Conservation (phyloP, 129 eudicot genomes). For the Deinandra increscens region DNA sequence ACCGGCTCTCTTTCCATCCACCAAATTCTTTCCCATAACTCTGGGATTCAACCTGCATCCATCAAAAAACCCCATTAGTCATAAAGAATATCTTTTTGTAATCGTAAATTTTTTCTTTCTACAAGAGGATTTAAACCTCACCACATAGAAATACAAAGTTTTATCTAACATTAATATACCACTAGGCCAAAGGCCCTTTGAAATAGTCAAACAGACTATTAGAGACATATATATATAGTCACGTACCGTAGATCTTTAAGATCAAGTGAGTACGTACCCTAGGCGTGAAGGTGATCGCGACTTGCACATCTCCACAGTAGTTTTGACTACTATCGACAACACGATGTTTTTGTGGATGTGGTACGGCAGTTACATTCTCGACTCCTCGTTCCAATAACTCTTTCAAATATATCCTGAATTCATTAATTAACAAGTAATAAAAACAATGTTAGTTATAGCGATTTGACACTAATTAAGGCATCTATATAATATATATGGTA, state of each 20-base stretch:
- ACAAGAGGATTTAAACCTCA: too few species aligned
- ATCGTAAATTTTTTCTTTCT: too few species aligned
- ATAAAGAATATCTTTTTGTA: too few species aligned
- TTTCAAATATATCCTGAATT: slow-evolving; percentile 58
- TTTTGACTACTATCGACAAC: slow-evolving; percentile 39
- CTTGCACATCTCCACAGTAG: slow-evolving; percentile 65
- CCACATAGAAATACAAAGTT: too few species aligned
- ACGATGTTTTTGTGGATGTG: slow-evolving; percentile 51
- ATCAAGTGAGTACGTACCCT: slow-evolving; percentile 33
- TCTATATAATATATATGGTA: too few species aligned
- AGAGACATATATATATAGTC: background rate
- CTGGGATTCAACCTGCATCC: slow-evolving; percentile 36
- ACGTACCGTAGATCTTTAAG: background rate
- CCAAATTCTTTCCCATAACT: slow-evolving; percentile 41
- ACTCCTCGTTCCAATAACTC: slow-evolving; percentile 60
- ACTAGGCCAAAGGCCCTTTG: too few species aligned
- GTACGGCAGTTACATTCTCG: slow-evolving; percentile 55
- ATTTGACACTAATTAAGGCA: background rate
- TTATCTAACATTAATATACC: too few species aligned
- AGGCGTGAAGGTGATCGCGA: slow-evolving; percentile 60
- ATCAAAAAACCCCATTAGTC: background rate
- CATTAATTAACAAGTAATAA: background rate
- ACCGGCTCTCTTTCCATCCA: slow-evolving; percentile 54
- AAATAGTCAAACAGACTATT: too few species aligned
- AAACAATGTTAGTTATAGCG: background rate